Evolutionary conservation across 2,329 filamentous ascomycete species (phyloP).

Genomic region (Fusarium redolens): DNA sequence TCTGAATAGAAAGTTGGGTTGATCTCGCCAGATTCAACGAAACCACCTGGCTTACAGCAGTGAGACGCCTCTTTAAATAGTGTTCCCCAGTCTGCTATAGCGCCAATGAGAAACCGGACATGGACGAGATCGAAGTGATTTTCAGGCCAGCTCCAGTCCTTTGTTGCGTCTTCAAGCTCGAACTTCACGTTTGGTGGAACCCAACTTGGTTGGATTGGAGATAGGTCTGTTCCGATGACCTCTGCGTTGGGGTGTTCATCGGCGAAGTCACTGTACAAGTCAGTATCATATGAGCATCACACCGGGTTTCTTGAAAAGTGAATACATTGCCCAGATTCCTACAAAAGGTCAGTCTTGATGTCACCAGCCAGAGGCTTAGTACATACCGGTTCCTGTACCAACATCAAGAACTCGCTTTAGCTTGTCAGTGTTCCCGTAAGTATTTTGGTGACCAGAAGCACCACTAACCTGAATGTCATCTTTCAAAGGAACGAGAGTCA

Average conservation of each 20-base stretch:
- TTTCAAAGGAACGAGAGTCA: background rate
- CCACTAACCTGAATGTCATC: background rate
- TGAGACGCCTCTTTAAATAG: background rate
- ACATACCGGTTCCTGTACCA: background rate
- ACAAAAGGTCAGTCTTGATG: background rate
- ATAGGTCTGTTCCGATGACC: background rate
- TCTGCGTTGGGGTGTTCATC: background rate
- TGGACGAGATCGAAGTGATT: background rate
- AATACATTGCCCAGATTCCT: background rate
- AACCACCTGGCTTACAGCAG: background rate
- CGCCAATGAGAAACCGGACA: background rate
- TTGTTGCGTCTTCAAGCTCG: background rate
- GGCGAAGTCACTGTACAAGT: background rate
- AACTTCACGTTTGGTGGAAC: background rate
- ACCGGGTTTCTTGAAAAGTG: rapidly evolving
- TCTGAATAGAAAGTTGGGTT: background rate
- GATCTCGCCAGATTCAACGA: background rate
- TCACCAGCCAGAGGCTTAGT: rapidly evolving
- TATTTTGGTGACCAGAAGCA: rapidly evolving
- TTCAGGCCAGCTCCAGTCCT: background rate
- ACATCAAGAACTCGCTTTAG: background rate
- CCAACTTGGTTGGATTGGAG: background rate
- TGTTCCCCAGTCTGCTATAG: background rate
- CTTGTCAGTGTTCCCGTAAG: rapidly evolving
- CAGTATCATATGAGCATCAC: rapidly evolving